These are phyloP conservation scores for Penicillium malachiteum DNA, from an alignment of 495 filamentous ascomycete species.

Conservation along the genomic window DNA sequence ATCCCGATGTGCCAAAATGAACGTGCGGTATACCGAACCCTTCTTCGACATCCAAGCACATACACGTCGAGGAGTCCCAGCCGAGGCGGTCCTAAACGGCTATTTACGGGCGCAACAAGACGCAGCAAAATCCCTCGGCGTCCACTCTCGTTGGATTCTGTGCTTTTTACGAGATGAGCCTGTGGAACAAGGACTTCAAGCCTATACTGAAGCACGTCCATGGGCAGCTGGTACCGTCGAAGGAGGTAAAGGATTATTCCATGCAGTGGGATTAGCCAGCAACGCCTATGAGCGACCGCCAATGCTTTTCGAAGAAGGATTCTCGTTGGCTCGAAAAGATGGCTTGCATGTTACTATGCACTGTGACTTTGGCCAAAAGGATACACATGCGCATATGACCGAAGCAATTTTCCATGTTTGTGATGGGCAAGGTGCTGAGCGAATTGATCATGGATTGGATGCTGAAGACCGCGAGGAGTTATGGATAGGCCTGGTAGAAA, in stretches of 20 bases:
- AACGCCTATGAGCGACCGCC: slow-evolving; percentile 42
- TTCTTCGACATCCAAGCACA: slow-evolving; percentile 49
- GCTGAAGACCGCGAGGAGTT: slow-evolving; percentile 31
- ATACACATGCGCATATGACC: slow-evolving; percentile 36
- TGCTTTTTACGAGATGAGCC: slow-evolving; percentile 42
- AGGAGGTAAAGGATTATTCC: slow-evolving; percentile 33
- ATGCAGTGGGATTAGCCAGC: slow-evolving; percentile 43
- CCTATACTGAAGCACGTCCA: slow-evolving; percentile 26
- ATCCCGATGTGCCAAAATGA: slow-evolving; percentile 28
- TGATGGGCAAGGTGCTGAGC: slow-evolving; percentile 25
- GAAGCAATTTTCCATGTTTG: slow-evolving; percentile 35
- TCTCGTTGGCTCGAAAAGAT: slow-evolving; percentile 30
- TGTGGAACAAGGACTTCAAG: slow-evolving; percentile 23
- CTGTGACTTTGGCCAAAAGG: slow-evolving; percentile 44
- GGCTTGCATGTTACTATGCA: slow-evolving; percentile 43
- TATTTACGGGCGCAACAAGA: slow-evolving; percentile 35
- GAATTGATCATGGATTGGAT: slow-evolving; percentile 47
- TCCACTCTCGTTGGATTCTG: slow-evolving; percentile 37
- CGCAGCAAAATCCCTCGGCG: slow-evolving; percentile 22
- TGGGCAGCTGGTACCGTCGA: slow-evolving; percentile 28
- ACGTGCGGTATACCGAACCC: slow-evolving; percentile 43
- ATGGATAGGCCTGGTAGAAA: slow-evolving; percentile 26
- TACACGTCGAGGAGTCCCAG: slow-evolving; percentile 34
- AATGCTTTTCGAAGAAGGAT: slow-evolving; percentile 37
- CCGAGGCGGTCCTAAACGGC: slow-evolving; percentile 31